Evolutionary conservation across 164 flowering plant species (phyloP).

Genomic region (Berberis vulgaris): DNA sequence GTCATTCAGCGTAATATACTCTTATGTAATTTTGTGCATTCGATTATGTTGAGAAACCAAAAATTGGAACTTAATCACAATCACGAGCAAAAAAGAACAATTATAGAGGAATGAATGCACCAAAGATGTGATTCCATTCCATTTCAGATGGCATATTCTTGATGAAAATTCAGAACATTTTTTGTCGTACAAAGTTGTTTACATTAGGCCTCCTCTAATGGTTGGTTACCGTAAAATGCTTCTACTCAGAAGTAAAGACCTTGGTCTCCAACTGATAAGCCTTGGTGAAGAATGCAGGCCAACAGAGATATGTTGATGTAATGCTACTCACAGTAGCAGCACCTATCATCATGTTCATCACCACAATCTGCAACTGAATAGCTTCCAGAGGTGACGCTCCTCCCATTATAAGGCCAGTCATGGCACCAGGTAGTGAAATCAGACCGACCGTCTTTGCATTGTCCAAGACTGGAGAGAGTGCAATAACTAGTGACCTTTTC

Average conservation of each 20-base stretch:
- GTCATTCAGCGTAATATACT: too few relatives aligned
- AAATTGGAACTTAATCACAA: too few relatives aligned
- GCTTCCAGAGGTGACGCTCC: constrained; percentile 95
- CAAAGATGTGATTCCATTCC: too few relatives aligned
- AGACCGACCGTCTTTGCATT: constrained; percentile 93
- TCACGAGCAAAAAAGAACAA: too few relatives aligned
- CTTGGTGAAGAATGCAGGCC: constrained; percentile 89
- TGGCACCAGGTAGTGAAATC: constrained; percentile 90
- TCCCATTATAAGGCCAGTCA: constrained; percentile 99
- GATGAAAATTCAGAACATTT: too few relatives aligned
- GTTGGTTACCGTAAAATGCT: too few relatives aligned
- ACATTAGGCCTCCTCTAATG: too few relatives aligned
- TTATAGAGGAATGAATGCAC: too few relatives aligned
- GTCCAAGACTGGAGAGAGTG: constrained; percentile 83
- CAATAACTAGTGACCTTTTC: constrained; percentile 67
- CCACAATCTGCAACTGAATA: constrained; percentile 88
- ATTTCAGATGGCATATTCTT: too few relatives aligned
- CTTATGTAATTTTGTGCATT: too few relatives aligned
- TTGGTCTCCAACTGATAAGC: constrained; percentile 71
- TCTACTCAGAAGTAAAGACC: constrained; percentile 26
- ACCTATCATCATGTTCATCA: constrained; percentile 90
- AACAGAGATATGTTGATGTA: constrained; percentile 70
- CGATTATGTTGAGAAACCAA: too few relatives aligned
- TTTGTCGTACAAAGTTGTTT: too few relatives aligned
- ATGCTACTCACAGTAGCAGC: constrained; percentile 90